These are phyloP conservation scores for Xylaria scruposa DNA, from an alignment of 495 filamentous ascomycete genomes.

Conservation along the genomic window DNA sequence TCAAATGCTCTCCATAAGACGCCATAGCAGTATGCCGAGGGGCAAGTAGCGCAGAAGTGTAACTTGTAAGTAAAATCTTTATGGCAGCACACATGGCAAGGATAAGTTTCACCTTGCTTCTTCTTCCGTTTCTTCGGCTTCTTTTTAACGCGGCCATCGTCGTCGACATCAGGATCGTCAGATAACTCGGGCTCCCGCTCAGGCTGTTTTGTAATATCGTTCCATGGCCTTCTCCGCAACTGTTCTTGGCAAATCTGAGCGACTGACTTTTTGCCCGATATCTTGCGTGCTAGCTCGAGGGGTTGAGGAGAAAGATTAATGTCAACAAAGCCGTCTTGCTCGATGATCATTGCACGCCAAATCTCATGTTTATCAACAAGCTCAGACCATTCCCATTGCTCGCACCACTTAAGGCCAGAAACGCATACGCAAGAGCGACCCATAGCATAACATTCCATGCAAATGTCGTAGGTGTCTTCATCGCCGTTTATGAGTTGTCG, in stretches of 20 bases:
- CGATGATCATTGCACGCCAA: constrained; percentile 79
- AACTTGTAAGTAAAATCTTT: constrained; percentile 81
- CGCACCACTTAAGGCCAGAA: constrained; percentile 85
- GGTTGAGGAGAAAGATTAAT: constrained; percentile 66
- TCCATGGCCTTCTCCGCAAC: constrained; percentile 71
- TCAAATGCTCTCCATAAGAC: constrained; percentile 89
- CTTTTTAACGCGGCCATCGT: constrained; percentile 56
- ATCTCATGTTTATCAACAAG: constrained; percentile 78
- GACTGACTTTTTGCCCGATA: constrained; percentile 71
- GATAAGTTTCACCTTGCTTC: constrained; percentile 55
- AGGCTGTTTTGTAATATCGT: constrained; percentile 57
- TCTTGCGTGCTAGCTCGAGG: constrained; percentile 67
- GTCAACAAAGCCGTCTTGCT: constrained; percentile 65
- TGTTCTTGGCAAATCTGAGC: constrained; percentile 93
- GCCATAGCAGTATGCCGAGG: constrained; percentile 82
- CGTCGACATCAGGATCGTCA: constrained; percentile 55
- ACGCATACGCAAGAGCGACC: constrained; percentile 89
- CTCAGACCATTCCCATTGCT: constrained; percentile 86
- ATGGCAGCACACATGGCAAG: constrained; percentile 82
- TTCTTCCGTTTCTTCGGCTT: constrained; percentile 50
- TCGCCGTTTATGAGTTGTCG: constrained; percentile 62
- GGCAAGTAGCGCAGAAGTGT: constrained; percentile 76
- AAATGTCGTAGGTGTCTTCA: constrained; percentile 88
- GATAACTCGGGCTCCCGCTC: constrained; percentile 50
- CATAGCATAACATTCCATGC: constrained; percentile 96